Base-by-base conservation (phyloP, 441 rosid species). In the Sinapis alba region DNA sequence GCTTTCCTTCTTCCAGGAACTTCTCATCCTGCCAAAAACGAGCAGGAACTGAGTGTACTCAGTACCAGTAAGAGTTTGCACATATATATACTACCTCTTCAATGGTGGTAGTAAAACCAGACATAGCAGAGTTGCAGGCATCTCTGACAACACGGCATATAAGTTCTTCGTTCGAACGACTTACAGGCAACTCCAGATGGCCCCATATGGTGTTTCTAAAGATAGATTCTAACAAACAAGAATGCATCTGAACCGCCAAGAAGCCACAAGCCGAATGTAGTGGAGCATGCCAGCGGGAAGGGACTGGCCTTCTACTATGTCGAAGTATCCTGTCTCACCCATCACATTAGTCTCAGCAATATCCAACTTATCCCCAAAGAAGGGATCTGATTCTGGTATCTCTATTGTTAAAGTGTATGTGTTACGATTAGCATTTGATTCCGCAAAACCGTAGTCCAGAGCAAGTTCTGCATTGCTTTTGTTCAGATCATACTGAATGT, bases 401-500 rank as follows among this genome's bases (percentile, higher is more conserved):
- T 78, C 90, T 26, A 95, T 81, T 24, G 97, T 89, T 54, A 95
- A 76, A 9, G 93, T 89, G 71, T 84, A 95, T 15, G 88, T 62
- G 86, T 88, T 89, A 61, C 98, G 91, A 63, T 80, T 83, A 1
- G 91, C 38, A 53, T 72, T 88, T 63, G 85, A 73, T 79, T 95
- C 99, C 72, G 85, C 79, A 84, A 95, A 90, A 32, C 99, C 99
- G 65, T 93, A 91, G 84, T 95, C 98, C 61, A 92, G 76, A 94
- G 98, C 97, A 70, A 95, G 82, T 81, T 93, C 99, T 1, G 93
- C 90, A 66, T 92, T 95, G 81, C 95, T 92, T 87, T 91, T 93
- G 79, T 86, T 80, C 69, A 88, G 72, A 83, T 91, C 97, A 28
- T 95, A 95, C 73, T 93, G 97, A 68, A 93, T 89, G 66, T 89